Evolutionary conservation across 2,329 filamentous ascomycete species (phyloP), one percentile per base, ranked within the genome.

Genomic region (Catunica adiposa): DNA sequence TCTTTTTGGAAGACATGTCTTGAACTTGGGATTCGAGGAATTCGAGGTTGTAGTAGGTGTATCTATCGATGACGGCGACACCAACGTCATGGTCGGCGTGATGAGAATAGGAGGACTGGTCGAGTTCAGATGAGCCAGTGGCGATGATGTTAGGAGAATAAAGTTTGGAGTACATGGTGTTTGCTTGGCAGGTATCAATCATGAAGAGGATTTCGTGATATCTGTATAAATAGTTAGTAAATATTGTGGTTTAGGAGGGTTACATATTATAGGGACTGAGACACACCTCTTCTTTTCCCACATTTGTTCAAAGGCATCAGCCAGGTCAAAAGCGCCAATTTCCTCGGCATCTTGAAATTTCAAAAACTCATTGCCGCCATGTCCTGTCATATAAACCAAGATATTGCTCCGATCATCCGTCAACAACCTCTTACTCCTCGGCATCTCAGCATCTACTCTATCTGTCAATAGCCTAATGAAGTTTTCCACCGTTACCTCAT

Each of bases 151-250:
- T 97, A 51, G 90, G 90, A 3, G 89, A 94, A 73, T 98, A 98
- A 65, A 98, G 87, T 63, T 95, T 90, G 66, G 83, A 90, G 72
- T 95, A 98, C 89, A 98, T 96, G 31, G 92, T 98, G 68, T 98
- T 98, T 56, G 92, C 92, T 71, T 98, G 92, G 72, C 92, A 98
- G 0, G 92, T 98, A 68, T 98, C 92, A 70, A 98, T 98, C 92
- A 98, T 98, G 74, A 98, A 98, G 57, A 98, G 79, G 62, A 98
- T 82, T 70, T 98, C 92, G 67, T 97, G 87, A 69, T 97, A 98
- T 66, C 83, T 85, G 40, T 31, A 17, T 20, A 7, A 22, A 22
- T 17, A 42, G 22, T 54, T 52, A 47, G 29, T 55, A 5, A 20
- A 46, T 38, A n/a, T 17, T 55, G 2, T 23, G 34, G 17, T 40